These are phyloP conservation scores for Magnolia sinica DNA, from an alignment of 164 flowering plant species.

Conservation along the genomic window DNA sequence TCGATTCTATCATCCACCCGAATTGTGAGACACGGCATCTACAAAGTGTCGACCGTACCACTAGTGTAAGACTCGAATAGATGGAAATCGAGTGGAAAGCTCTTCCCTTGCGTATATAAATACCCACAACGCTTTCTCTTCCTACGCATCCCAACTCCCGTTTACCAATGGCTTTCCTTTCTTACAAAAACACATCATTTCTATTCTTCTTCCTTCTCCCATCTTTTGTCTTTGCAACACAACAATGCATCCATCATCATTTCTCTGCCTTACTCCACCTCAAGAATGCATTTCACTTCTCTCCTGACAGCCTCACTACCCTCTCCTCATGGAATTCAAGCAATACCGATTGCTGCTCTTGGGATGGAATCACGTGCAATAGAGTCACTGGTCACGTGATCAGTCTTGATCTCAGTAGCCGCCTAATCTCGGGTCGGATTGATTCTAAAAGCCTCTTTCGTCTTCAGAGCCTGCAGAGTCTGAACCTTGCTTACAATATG, in stretches of 20 bases:
- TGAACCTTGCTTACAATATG: conserved; percentile 37
- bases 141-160: no score
- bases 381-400: conserved; percentile 23
- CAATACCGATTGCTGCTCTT: conserved; percentile 29
- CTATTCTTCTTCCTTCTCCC: no score
- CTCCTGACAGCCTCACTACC: conserved; percentile 7
- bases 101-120: no score
- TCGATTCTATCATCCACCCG: no score
- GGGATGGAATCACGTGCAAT: conserved; percentile 39
- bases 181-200: no score
- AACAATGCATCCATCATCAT: conserved; percentile 33
- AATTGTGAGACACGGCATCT: no score
- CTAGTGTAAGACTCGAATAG: no score
- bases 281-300: not conserved
- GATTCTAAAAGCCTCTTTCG: not conserved
- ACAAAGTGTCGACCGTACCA: not conserved
- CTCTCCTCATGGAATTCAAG: conserved; percentile 31
- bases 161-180: no score
- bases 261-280: conserved; percentile 9
- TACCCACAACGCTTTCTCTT: no score
- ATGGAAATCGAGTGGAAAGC: no score
- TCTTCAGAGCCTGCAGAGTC: conserved; percentile 19
- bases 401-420: conserved; percentile 29
- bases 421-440: conserved; percentile 17
- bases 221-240: no score